Conservation (phyloP, 768 basidiomycete species). For the Neoboletus brunneissimus region DNA sequence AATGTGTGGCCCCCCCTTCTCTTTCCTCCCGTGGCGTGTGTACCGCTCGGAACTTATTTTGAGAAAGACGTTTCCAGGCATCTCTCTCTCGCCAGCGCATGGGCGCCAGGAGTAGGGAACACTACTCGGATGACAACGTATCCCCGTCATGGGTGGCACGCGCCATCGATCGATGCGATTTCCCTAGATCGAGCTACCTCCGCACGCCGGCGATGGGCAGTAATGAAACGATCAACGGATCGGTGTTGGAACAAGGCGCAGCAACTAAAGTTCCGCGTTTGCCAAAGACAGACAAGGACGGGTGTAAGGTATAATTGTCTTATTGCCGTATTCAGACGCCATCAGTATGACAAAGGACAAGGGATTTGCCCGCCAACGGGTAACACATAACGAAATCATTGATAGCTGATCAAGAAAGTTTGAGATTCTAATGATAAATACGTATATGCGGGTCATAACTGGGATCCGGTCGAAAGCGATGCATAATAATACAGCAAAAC, state of each 20-base stretch:
- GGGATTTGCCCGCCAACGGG: constrained; percentile 17
- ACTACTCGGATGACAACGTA: not conserved
- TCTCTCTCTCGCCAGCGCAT: not conserved
- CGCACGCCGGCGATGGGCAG: constrained; percentile 18
- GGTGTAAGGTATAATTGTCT: not conserved
- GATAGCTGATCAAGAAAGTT: constrained; percentile 27
- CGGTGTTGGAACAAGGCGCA: constrained; percentile 3
- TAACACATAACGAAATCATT: constrained; percentile 22
- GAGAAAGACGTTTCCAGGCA: not conserved
- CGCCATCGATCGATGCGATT: constrained; percentile 22
- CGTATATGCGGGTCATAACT: constrained; percentile 4
- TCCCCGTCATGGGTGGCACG: constrained; percentile 11
- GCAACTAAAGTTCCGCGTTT: constrained; percentile 8
- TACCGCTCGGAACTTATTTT: not conserved
- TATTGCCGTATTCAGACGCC: constrained; percentile 4
- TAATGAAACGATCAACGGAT: constrained; percentile 16
- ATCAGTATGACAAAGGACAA: constrained; percentile 5
- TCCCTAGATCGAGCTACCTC: constrained; percentile 17
- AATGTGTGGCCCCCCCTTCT: not conserved
- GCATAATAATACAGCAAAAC: constrained; percentile 29
- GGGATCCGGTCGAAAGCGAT: constrained; percentile 17
- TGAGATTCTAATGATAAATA: constrained; percentile 24
- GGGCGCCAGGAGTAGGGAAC: not conserved
- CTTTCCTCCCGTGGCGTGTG: constrained; percentile 10
- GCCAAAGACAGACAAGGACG: constrained; percentile 3